Conservation (phyloP, 768 basidiomycete genomes). For the Pulveroboletus sp. region DNA sequence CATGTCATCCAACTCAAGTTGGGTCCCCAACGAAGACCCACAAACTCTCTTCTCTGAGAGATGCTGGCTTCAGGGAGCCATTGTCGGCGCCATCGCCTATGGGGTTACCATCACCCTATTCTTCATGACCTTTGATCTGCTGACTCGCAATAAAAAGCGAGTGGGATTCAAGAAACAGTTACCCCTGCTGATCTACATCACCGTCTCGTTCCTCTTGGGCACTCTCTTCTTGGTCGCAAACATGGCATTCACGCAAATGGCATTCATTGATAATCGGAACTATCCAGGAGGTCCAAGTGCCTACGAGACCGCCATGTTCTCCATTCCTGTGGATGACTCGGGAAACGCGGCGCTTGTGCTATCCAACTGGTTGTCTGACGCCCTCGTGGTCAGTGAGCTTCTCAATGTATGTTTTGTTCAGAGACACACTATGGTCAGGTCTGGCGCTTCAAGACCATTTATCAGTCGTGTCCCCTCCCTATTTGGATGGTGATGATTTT, state of each 20-base stretch:
- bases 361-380: slow-evolving; percentile 19
- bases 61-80: slow-evolving; percentile 17
- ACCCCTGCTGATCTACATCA: no score
- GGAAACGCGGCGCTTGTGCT: slow-evolving; percentile 9
- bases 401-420: no score
- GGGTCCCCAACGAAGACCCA: slow-evolving; percentile 12
- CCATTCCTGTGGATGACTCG: slow-evolving; percentile 14
- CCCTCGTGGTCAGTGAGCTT: slow-evolving; percentile 14
- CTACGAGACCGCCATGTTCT: slow-evolving; percentile 20
- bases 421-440: no score
- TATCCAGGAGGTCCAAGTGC: slow-evolving; percentile 31
- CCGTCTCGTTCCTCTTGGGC: no score
- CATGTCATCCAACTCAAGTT: slow-evolving; percentile 18
- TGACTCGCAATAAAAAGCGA: no score
- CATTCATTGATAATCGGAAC: slow-evolving; percentile 31
- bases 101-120: slow-evolving; percentile 6
- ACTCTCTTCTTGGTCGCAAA: no score
- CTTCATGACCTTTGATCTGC: background rate
- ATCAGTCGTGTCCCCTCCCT: no score
- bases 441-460: no score
- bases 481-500: no score
- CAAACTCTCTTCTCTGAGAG: slow-evolving; percentile 18
- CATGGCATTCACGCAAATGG: slow-evolving; percentile 10
- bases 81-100: slow-evolving; percentile 9
- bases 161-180: no score